Base-by-base conservation (phyloP, 2,329 filamentous ascomycete species). In the Clathrospora elynae region DNA sequence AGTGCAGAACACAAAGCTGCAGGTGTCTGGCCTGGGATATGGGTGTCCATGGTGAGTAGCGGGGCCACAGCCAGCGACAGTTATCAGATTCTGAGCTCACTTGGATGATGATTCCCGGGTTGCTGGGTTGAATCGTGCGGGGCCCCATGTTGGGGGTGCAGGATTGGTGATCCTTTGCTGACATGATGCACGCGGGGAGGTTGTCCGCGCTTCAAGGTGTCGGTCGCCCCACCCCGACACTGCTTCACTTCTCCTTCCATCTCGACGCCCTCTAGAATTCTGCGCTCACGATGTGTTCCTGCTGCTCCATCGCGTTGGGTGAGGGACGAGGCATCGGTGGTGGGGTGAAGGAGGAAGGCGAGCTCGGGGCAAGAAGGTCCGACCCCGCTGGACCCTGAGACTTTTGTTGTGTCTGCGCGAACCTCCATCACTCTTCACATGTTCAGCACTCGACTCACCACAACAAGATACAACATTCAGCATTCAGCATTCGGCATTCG, bases 331-430 rank as follows among this genome's bases (percentile, higher is more conserved):
- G 35, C 12, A 16, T 19, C 26, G 14, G 26, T 17, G 30, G 11
- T 31, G 28, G 13, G 24, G 11, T 35, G 39, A 28, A 33, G 17
- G n/a, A 14, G 33, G 36, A 37, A 36, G 33, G 31, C 31, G 35
- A 38, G 33, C 10, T 32, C 36, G 44, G 42, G 16, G n/a, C 12
- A 38, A 49, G 43, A 46, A 46, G 41, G 45, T 19, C 26, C 43
- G 43, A 40, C 39, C 39, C 46, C 42, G 38, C 40, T 41, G 37
- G 41, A 37, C 31, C 49, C 46, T 41, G 43, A 19, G 20, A 33
- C 34, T 44, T 52, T 56, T 51, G 37, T 42, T 47, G 19, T 31
- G 26, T 32, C 16, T 35, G 24, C 28, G 13, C 20, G 6, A 23
- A 23, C 20, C 6, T 10, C 20, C 10, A 22, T 14, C 7, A 18